Evolutionary conservation across 2,329 filamentous ascomycete species (phyloP).

Genomic region (Ophiostoma sp.): DNA sequence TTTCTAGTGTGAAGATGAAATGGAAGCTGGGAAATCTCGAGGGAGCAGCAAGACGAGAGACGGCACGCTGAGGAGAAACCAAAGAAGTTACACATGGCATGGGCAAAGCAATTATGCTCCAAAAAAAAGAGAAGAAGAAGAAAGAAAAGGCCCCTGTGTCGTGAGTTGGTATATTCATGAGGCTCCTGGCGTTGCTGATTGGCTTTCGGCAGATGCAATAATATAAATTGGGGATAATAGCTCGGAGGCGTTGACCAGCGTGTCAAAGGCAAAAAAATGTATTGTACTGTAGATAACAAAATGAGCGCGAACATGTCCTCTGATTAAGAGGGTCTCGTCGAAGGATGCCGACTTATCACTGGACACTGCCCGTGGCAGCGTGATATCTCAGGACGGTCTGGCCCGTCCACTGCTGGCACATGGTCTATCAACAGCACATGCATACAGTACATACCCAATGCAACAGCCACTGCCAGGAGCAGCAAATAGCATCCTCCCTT

Average conservation of each 20-base stretch:
- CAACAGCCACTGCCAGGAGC: not conserved
- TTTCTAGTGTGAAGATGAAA: not conserved
- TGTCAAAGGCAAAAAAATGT: too few species aligned
- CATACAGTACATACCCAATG: not conserved
- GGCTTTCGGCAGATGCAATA: not conserved
- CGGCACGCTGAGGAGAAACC: not conserved
- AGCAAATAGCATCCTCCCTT: not conserved
- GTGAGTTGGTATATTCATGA: not conserved
- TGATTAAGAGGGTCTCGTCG: not conserved
- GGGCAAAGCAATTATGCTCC: too few species aligned
- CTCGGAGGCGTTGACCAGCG: not conserved
- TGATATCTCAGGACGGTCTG: conserved; percentile 4
- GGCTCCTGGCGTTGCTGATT: not conserved
- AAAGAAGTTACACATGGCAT: not conserved
- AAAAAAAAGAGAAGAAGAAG: not conserved
- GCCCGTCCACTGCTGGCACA: not conserved
- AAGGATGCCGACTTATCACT: not conserved
- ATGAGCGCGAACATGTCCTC: not conserved
- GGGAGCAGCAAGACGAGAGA: not conserved
- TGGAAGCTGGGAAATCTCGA: not conserved
- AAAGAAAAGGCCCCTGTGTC: not conserved
- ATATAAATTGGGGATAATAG: not conserved
- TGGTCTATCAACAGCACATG: too few species aligned
- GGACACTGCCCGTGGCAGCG: not conserved
- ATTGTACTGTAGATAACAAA: too few species aligned